A percentile compares a stretch with the other conserved stretches of the same genome.
Conservation (phyloP, 257 asterid genomes). For the Asclepias syriaca region DNA sequence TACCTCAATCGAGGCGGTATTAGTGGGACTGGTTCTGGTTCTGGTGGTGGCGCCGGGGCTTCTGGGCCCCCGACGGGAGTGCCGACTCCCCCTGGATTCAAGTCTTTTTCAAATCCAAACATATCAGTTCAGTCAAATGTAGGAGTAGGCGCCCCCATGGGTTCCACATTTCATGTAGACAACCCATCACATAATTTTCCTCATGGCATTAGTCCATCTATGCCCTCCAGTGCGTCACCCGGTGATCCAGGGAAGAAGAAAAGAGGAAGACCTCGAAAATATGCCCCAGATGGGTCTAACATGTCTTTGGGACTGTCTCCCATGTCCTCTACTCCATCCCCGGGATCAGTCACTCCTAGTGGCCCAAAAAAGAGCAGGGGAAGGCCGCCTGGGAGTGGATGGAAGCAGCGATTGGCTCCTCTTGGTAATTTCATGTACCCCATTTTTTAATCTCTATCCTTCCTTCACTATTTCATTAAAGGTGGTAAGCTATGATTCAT, state of each 20-base stretch:
- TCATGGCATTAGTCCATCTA: constrained; percentile 37
- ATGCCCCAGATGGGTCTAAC: constrained; percentile 78
- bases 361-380: constrained; percentile 60
- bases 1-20: constrained; percentile 30
- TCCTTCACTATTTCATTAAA: neutral
- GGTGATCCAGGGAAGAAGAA: constrained; percentile 72
- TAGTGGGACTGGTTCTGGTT: constrained; percentile 26
- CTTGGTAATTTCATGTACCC: constrained; percentile 50
- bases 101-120: constrained; percentile 44
- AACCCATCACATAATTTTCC: constrained; percentile 50
- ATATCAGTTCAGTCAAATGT: constrained; percentile 47
- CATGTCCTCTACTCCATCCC: constrained; percentile 42
- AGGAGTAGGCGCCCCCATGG: constrained; percentile 39
- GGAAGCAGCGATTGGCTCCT: constrained; percentile 95
- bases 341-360: constrained; percentile 34
- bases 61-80: constrained; percentile 22
- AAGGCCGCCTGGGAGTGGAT: constrained; percentile 88
- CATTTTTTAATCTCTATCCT: neutral
- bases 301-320: constrained; percentile 70
- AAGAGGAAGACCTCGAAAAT: constrained; percentile 94
- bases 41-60: constrained; percentile 18
- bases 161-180: constrained; percentile 55
- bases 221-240: constrained; percentile 33
- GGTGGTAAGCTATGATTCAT: neutral
- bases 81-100: constrained; percentile 40